Evolutionary conservation across 75 land plant genomes (phyloP), one percentile per base, ranked within the genome.

Genomic region (Picea glauca): DNA sequence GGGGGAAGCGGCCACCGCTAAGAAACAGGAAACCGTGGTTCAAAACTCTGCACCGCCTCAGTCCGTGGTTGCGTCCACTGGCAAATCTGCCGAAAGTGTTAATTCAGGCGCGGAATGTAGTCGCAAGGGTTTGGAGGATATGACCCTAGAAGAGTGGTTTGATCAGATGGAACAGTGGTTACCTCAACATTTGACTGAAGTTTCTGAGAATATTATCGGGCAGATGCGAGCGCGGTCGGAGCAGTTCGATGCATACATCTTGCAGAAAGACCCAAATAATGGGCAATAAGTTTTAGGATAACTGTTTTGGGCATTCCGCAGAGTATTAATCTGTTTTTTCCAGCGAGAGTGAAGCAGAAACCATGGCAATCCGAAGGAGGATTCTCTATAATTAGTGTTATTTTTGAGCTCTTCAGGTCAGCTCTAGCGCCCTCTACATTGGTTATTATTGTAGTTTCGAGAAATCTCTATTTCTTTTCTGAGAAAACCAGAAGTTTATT

Each of bases 141-240:
- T 86, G 68, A 82, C 84, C 4, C 78, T 89, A 6, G 88, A 81
- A 15, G 76, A 84, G 26, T 89, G 86, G 86, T 84, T 89, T 72
- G 83, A 84, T 70, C 83, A 78, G 60, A 58, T 89, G 79, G 87
- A 84, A 72, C 78, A 58, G 4, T 54, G 76, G 61, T 70, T 87
- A 64, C 86, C 83, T 3, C 82, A 82, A 33, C 83, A 86, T 61
- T 80, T 89, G 54, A 4, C 56, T 60, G 78, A 68, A 17, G 79
- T 62, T 5, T 76, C 86, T 3, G 86, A 89, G 57, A 76, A 75
- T 15, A 75, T 84, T 58, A 89, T 89, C 54, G 9, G 14, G 50
- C 63, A 60, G 9, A 81, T 89, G 77, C 76, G 50, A 72, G 35
- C 9, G 8, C 83, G 70, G 68, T 77, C 85, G 5, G n/a, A 79